Conservation (phyloP, 352 stramenopile genomes). For the Globisporangium barbulae region DNA sequence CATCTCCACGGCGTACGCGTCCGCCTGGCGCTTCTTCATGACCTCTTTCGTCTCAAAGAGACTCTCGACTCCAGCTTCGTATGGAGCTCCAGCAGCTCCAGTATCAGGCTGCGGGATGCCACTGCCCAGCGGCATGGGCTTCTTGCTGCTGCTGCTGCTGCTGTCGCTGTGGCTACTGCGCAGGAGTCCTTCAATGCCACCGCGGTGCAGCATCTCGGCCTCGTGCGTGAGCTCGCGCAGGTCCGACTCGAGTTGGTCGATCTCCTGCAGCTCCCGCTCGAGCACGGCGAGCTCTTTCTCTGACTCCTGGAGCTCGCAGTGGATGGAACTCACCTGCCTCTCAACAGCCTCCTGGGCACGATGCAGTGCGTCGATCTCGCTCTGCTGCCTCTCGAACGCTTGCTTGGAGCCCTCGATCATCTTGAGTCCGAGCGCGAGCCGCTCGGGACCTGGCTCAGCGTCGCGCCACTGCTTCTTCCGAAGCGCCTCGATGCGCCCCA, state of each 20-base stretch:
- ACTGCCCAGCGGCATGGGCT: slow-evolving; percentile 40
- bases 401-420: slow-evolving; percentile 93
- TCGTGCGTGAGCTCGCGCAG: slow-evolving; percentile 91
- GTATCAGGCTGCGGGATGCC: slow-evolving; percentile 33
- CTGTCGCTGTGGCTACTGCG: slow-evolving; percentile 21
- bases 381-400: slow-evolving; percentile 90
- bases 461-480: slow-evolving; percentile 86
- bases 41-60: slow-evolving; percentile 46
- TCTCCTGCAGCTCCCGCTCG: slow-evolving; percentile 90
- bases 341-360: slow-evolving; percentile 89
- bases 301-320: slow-evolving; percentile 87
- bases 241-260: slow-evolving; percentile 91
- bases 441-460: slow-evolving; percentile 83
- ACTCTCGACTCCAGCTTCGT: slow-evolving; percentile 47
- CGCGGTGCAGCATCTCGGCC: slow-evolving; percentile 74
- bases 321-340: slow-evolving; percentile 85
- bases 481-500: slow-evolving; percentile 61
- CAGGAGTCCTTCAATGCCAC: slow-evolving; percentile 53
- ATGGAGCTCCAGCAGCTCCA: slow-evolving; percentile 20
- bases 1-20: slow-evolving; percentile 92
- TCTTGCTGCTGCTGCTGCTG: slow-evolving; percentile 11
- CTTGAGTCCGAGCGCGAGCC: slow-evolving; percentile 85
- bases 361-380: slow-evolving; percentile 91
- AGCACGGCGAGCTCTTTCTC: slow-evolving; percentile 90
- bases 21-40: slow-evolving; percentile 54